Evolutionary conservation across 1,284 basidiomycete species (phyloP), one percentile per base, ranked within the genome.

Genomic region (Microbotryum saponariae): DNA sequence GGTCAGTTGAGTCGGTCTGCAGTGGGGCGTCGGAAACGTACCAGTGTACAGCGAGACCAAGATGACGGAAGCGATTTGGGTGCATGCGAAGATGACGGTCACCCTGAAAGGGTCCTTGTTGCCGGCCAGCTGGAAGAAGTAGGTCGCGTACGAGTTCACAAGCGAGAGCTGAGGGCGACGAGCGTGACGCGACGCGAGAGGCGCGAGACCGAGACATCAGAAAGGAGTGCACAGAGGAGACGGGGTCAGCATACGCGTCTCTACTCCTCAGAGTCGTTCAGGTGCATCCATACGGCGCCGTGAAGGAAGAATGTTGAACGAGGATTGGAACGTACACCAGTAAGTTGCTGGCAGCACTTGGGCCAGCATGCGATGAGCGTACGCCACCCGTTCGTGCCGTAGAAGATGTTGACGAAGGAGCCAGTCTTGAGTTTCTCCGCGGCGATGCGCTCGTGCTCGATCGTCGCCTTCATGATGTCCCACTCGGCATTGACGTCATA

Each of bases 41-140:
- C 33, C 33, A 18, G 67, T 64, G 9, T 63, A 50, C 0, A 58
- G 23, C 20, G 61, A 59, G 25, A 59, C 58, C 46, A 67, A 23
- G 21, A 69, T 49, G 37, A 67, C 58, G 1, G 62, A 59, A 44
- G 68, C 31, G 21, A 72, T 61, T 55, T 72, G 69, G 18, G 66
- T 66, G 51, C 69, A 71, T 31, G 70, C 65, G 33, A 73, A 67
- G 51, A 73, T 73, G 61, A 72, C 64, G 2, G 72, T 72, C 31
- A 73, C 71, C 5, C 31, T 57, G 70, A 72, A 72, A 0, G 71
- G 69, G 45, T 70, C 58, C 54, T 64, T 68, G 68, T 70, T 70
- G 14, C 71, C 70, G 7, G 71, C 70, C 9, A 72, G 60, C 53
- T 71, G 66, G 68, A 70, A 72, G 55, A 72, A 72, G 56, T 72